Evolutionary conservation across 805 yeast species (phyloP).

Genomic region (Hanseniaspora singularis): DNA sequence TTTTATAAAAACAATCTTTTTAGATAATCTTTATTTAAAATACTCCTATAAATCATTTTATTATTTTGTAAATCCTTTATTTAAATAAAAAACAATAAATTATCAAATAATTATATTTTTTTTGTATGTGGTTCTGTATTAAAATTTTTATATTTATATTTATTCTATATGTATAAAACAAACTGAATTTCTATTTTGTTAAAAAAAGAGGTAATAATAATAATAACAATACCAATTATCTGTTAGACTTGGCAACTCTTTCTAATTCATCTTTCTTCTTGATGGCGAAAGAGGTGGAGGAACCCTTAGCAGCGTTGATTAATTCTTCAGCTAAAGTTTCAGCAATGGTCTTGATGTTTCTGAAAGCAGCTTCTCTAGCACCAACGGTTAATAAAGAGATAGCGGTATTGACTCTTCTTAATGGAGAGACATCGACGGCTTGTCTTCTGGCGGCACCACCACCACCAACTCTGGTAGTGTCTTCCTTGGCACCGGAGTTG

Average conservation of each 20-base stretch:
- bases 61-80: neutral
- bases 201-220: constrained; percentile 10
- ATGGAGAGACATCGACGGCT: constrained; percentile 99
- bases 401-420: constrained; percentile 99
- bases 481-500: constrained; percentile 99
- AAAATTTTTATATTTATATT: constrained; percentile 11
- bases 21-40: too few species aligned
- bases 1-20: too few species aligned
- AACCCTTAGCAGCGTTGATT: constrained; percentile 99
- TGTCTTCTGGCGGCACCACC: constrained; percentile 99
- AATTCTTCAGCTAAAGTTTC: constrained; percentile 99
- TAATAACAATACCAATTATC: constrained; percentile 43
- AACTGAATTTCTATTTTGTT: constrained; percentile 10
- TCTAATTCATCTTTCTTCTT: constrained; percentile 99
- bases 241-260: constrained; percentile 99
- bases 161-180: constrained; percentile 9
- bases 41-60: too few species aligned
- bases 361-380: constrained; percentile 99
- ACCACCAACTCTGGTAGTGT: constrained; percentile 99
- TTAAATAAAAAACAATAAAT: too few species aligned
- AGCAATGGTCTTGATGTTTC: constrained; percentile 99
- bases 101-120: neutral
- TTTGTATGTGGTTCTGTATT: constrained; percentile 15
- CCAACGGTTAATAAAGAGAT: constrained; percentile 95
- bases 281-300: constrained; percentile 99